A percentile compares a stretch with the other conserved stretches of the same genome.
These are phyloP conservation scores for Syncephalis plumigaleata DNA, from an alignment of 371 early-diverging fungal species.

Conservation along the genomic window DNA sequence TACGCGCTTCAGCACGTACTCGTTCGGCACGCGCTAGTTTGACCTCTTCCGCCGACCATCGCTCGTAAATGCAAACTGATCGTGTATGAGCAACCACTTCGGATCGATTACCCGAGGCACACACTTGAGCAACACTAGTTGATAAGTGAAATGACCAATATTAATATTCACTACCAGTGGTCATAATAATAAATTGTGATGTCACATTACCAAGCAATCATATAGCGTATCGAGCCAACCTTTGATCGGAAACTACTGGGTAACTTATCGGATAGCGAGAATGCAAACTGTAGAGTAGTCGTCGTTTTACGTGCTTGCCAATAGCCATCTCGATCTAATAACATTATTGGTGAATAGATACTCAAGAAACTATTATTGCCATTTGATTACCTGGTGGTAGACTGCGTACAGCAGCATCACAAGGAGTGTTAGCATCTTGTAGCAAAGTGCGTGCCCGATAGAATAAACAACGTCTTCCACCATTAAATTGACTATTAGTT, in stretches of 20 bases:
- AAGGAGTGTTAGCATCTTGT: slow-evolving; percentile 12
- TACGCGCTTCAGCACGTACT: slow-evolving; percentile 14
- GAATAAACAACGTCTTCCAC: neutral
- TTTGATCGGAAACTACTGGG: slow-evolving; percentile 14
- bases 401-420: slow-evolving; percentile 10
- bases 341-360: neutral
- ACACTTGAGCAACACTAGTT: neutral
- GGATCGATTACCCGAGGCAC: neutral
- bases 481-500: no score
- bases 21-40: slow-evolving; percentile 9
- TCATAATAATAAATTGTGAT: neutral
- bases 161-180: neutral
- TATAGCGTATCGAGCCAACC: slow-evolving; percentile 14
- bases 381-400: neutral
- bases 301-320: slow-evolving; percentile 15
- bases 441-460: slow-evolving; percentile 7
- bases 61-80: slow-evolving; percentile 14
- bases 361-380: neutral
- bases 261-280: slow-evolving; percentile 12
- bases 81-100: slow-evolving; percentile 1
- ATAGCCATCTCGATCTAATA: slow-evolving; percentile 13
- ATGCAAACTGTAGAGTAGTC: slow-evolving; percentile 13
- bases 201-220: slow-evolving; percentile 11
- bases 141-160: neutral
- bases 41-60: slow-evolving; percentile 16